A percentile compares a stretch with the other conserved stretches of the same genome.
phyloP scores from a whole-genome alignment of 306 rosid genomes.

The Trifolium pratense region DNA sequence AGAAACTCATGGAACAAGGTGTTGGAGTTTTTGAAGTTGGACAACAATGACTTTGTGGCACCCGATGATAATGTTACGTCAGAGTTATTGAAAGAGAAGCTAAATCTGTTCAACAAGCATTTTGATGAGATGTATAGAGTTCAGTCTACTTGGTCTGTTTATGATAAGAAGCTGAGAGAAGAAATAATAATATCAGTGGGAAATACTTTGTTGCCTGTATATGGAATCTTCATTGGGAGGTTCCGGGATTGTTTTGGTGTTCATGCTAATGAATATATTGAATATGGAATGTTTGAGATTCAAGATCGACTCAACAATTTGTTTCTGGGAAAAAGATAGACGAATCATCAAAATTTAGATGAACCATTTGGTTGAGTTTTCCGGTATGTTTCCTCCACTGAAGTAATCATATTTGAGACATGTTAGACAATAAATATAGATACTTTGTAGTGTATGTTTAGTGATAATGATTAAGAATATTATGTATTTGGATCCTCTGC shows the following conservation, averaged over 20 bases:
- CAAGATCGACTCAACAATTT: constrained; percentile 24
- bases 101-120: constrained; percentile 13
- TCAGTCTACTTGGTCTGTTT: constrained; percentile 10
- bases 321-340: background rate
- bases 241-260: background rate
- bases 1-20: constrained; percentile 67
- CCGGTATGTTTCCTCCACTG: too few relatives aligned
- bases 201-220: background rate
- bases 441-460: too few relatives aligned
- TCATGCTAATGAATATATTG: constrained; percentile 4
- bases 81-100: constrained; percentile 18
- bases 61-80: background rate
- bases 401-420: too few relatives aligned
- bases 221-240: constrained; percentile 12
- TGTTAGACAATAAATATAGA: too few relatives aligned
- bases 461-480: too few relatives aligned
- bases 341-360: background rate
- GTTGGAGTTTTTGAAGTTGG: constrained; percentile 55
- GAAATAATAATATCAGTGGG: background rate
- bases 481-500: too few relatives aligned
- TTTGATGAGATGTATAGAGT: constrained; percentile 17
- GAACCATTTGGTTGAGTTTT: background rate
- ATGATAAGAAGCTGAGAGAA: background rate
- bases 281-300: constrained; percentile 17
- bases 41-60: constrained; percentile 6